Percentiles rank a stretch among this genome's conserved stretches.
Conservation (phyloP, 169 alveolate genomes). For the Eimeria maxima region DNA sequence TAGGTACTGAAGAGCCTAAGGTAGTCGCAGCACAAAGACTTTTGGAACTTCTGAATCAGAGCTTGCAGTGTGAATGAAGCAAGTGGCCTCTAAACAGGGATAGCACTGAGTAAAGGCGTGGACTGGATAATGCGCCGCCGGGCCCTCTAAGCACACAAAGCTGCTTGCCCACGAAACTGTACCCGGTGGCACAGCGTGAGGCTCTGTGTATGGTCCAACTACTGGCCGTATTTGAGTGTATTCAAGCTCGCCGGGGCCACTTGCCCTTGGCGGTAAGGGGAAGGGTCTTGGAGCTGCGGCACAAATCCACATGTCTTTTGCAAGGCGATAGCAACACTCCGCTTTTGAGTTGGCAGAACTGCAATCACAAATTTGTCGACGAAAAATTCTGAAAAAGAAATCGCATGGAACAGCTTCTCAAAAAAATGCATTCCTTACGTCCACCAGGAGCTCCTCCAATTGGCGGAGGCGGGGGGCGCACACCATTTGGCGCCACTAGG, state of each 20-base stretch:
- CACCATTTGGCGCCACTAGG: conserved; percentile 59
- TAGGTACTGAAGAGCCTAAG: conserved; percentile 54
- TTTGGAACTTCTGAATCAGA: neutral
- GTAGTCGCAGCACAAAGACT: neutral
- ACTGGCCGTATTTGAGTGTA: conserved; percentile 47
- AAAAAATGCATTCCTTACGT: conserved; percentile 22
- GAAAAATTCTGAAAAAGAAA: neutral
- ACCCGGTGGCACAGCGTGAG: conserved; percentile 66
- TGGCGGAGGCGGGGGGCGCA: conserved; percentile 73
- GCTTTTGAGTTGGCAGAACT: neutral
- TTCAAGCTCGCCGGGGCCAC: conserved; percentile 45
- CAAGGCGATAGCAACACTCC: neutral
- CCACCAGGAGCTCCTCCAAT: conserved; percentile 35
- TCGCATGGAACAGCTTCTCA: neutral
- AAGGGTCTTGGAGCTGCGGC: conserved; percentile 73
- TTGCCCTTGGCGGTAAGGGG: conserved; percentile 58
- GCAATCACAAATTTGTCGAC: neutral
- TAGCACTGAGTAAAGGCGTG: neutral
- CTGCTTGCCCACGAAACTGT: neutral
- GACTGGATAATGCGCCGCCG: neutral
- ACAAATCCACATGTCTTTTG: conserved; percentile 37
- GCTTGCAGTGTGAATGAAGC: neutral
- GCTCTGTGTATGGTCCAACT: conserved; percentile 46
- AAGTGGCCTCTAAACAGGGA: neutral
- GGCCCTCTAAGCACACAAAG: neutral